Evolutionary conservation across 305 asterid species (phyloP).

Genomic region (Solanum aculeatissimum): DNA sequence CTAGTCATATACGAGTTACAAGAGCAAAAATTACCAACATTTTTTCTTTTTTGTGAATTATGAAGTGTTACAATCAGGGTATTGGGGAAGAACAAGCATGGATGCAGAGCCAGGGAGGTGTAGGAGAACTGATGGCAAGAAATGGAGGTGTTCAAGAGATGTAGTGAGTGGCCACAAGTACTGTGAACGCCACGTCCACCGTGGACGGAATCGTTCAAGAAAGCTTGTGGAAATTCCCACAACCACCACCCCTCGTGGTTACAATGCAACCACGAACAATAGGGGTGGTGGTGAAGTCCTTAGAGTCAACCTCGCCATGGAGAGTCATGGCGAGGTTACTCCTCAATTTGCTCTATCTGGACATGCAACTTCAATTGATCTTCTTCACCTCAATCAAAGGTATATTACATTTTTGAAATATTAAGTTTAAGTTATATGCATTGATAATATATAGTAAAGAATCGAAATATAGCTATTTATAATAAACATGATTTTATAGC

Average conservation of each 20-base stretch:
- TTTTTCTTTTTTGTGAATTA: background rate
- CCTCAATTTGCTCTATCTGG: conserved; percentile 36
- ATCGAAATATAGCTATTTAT: too few species aligned
- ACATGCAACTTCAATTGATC: conserved; percentile 36
- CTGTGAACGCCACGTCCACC: conserved; percentile 84
- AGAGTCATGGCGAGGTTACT: conserved; percentile 13
- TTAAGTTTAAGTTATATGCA: background rate
- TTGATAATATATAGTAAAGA: too few species aligned
- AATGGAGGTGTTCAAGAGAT: conserved; percentile 95
- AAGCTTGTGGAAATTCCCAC: conserved; percentile 94
- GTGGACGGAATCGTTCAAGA: conserved; percentile 96
- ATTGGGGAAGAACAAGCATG: conserved; percentile 72
- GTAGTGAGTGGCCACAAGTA: conserved; percentile 79
- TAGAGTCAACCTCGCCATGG: conserved; percentile 8
- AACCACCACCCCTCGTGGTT: background rate
- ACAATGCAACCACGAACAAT: background rate
- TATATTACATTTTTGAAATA: background rate
- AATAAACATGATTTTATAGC: background rate
- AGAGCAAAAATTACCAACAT: background rate
- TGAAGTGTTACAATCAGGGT: conserved; percentile 65
- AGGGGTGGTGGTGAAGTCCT: background rate
- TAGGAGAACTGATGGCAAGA: conserved; percentile 93
- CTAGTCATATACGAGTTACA: background rate
- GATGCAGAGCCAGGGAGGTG: conserved; percentile 98
- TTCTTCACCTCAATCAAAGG: conserved; percentile 58